These are phyloP conservation scores for Phalaenopsis equestris DNA, from an alignment of 106 monocot species.

Conservation along the genomic window DNA sequence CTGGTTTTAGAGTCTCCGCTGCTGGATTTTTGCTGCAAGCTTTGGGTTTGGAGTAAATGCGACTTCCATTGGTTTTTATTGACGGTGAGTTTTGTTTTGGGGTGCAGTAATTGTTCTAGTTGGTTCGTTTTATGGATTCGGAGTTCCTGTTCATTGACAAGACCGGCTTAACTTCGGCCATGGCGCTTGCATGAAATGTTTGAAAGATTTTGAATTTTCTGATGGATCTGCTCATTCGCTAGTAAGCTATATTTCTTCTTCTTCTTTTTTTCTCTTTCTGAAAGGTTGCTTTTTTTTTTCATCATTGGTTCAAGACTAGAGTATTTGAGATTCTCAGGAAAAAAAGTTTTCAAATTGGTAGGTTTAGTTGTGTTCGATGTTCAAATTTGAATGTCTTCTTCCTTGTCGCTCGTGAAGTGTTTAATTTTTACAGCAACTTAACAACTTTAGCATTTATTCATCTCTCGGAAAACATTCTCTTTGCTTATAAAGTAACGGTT, in stretches of 20 bases:
- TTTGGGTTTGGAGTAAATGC: slow-evolving; percentile 10
- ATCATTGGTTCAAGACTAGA: neutral
- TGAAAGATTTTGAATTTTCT: neutral
- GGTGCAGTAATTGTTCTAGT: neutral
- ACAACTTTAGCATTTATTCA: neutral
- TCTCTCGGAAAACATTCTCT: neutral
- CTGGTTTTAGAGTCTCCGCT: neutral
- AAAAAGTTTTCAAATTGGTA: neutral
- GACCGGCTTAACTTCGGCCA: neutral
- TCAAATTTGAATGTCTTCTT: neutral
- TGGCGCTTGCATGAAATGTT: slow-evolving; percentile 4
- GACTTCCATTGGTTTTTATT: neutral
- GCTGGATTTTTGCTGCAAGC: slow-evolving; percentile 10
- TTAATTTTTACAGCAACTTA: neutral
- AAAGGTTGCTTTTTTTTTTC: neutral
- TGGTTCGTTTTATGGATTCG: neutral
- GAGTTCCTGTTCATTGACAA: neutral
- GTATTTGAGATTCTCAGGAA: neutral
- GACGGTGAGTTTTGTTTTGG: neutral
- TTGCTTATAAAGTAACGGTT: neutral
- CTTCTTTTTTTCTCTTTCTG: neutral
- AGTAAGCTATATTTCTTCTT: neutral
- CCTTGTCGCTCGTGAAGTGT: neutral
- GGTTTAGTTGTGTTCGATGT: neutral
- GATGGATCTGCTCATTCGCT: neutral